Conservation (phyloP, 768 basidiomycete genomes). For the Crassisporium funariophilum region DNA sequence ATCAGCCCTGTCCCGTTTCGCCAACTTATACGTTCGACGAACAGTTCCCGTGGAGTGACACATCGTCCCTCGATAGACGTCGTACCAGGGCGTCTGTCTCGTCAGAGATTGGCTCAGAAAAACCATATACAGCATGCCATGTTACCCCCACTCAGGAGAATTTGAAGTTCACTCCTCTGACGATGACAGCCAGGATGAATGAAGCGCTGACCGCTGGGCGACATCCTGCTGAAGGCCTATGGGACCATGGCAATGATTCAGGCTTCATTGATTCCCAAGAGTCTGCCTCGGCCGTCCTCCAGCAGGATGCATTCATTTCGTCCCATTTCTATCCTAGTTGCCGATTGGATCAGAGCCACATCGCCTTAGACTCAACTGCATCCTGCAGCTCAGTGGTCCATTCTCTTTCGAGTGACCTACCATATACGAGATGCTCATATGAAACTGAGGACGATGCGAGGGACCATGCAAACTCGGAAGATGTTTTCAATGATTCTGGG, state of each 20-base stretch:
- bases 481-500: conserved; percentile 20
- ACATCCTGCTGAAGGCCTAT: background rate
- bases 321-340: background rate
- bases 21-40: no score
- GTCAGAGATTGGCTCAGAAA: no score
- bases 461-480: conserved; percentile 1
- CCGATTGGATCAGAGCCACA: background rate
- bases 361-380: background rate
- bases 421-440: background rate
- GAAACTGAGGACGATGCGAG: no score
- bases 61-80: no score
- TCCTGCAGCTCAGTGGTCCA: background rate
- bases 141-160: no score
- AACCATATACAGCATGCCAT: no score
- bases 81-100: no score
- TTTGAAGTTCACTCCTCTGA: no score
- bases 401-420: background rate
- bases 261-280: background rate
- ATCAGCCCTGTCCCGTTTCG: conserved; percentile 32
- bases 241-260: background rate
- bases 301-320: background rate
- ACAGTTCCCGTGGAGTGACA: no score
- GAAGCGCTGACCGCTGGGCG: background rate
- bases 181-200: no score
- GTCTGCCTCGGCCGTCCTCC: background rate